phyloP scores from a whole-genome alignment of 192 early-diverging fungal genomes.

The Coemansia erecta region DNA sequence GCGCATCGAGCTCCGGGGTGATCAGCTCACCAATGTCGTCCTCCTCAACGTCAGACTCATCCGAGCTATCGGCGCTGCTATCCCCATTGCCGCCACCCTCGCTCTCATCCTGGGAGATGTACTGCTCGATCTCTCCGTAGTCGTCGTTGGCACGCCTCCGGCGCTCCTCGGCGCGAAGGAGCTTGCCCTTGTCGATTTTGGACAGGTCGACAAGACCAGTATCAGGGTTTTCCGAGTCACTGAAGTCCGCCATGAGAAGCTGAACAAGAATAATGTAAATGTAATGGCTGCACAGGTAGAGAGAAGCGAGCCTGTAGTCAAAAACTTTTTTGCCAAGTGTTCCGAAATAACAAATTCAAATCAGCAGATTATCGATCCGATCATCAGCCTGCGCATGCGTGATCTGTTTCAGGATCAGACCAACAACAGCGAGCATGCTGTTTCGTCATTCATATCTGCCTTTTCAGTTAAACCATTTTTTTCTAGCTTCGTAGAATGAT shows the following conservation, averaged over 20 bases:
- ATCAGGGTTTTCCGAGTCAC: neutral
- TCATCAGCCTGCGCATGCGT: too few relatives aligned
- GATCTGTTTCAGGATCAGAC: too few relatives aligned
- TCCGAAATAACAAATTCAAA: too few relatives aligned
- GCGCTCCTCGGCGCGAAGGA: constrained; percentile 44
- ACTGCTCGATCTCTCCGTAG: constrained; percentile 37
- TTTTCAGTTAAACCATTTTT: neutral
- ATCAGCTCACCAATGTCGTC: constrained; percentile 78
- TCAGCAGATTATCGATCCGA: too few relatives aligned
- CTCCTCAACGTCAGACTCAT: constrained; percentile 68
- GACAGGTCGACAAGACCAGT: constrained; percentile 19
- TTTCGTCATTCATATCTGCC: neutral
- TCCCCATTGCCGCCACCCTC: constrained; percentile 36
- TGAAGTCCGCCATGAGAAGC: constrained; percentile 5
- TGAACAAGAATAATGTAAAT: neutral
- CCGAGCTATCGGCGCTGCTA: constrained; percentile 30
- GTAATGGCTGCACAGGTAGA: neutral
- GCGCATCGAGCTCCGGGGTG: constrained; percentile 86
- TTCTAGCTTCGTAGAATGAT: neutral
- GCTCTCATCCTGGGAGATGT: constrained; percentile 31
- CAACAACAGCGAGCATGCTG: too few relatives aligned
- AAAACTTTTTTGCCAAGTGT: neutral
- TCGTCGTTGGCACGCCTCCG: constrained; percentile 42
- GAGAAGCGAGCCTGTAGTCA: neutral
- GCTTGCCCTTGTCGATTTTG: constrained; percentile 37